These are phyloP conservation scores for Colletotrichum incanum DNA, from an alignment of 2,329 filamentous ascomycete genomes.

Conservation along the genomic window DNA sequence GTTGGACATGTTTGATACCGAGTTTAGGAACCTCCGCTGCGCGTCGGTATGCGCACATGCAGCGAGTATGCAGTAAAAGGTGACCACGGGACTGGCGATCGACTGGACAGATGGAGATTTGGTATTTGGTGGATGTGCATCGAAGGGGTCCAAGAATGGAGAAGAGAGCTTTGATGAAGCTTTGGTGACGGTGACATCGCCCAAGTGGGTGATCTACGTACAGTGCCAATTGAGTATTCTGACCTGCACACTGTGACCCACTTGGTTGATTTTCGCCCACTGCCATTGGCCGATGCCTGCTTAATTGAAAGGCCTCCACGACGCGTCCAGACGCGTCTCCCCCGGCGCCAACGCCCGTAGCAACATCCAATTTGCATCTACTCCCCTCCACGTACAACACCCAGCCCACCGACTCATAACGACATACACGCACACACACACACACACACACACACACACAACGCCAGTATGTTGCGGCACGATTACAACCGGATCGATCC, in stretches of 20 bases:
- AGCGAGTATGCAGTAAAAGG: neutral
- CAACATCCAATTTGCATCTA: constrained; percentile 18
- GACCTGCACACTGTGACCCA: neutral
- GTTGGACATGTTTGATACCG: constrained; percentile 6
- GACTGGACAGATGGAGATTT: neutral
- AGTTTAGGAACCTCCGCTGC: neutral
- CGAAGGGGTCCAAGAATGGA: neutral
- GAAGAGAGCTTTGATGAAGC: neutral
- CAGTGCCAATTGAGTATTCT: neutral
- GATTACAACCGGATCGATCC: constrained; percentile 70
- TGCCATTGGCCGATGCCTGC: constrained; percentile 17
- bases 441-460: constrained; percentile 5
- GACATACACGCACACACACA: neutral
- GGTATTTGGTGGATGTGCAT: neutral
- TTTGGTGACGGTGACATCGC: neutral
- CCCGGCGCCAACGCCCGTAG: neutral
- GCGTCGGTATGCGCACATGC: neutral
- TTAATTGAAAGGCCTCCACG: constrained; percentile 35
- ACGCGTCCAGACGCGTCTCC: constrained; percentile 40
- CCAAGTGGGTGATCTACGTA: neutral
- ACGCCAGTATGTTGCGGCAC: constrained; percentile 62
- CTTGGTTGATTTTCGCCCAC: neutral
- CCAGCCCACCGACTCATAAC: constrained; percentile 10
- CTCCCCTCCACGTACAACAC: constrained; percentile 17
- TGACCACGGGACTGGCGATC: neutral